Conservation (phyloP, 148 eudicot genomes). For the Vaccinium macrocarpon region DNA sequence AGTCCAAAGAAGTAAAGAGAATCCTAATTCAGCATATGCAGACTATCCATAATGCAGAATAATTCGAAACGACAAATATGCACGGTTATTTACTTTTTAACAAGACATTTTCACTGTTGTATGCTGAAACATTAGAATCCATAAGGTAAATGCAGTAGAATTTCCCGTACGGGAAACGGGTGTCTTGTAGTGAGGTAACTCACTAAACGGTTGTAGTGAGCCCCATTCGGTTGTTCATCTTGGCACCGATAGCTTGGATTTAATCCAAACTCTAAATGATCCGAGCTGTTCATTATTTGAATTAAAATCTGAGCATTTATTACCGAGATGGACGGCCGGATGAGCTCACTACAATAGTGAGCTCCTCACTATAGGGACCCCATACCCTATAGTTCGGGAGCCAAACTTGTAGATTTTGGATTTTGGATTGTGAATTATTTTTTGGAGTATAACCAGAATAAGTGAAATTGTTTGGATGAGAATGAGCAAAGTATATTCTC, state of each 20-base stretch:
- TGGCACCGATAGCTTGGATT: too few species aligned
- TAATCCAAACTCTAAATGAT: too few species aligned
- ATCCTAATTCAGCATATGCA: constrained; percentile 7
- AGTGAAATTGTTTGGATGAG: background rate
- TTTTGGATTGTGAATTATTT: background rate
- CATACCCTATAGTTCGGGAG: background rate
- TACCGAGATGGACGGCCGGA: too few species aligned
- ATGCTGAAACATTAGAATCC: background rate
- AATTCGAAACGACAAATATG: background rate
- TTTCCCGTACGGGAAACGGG: background rate
- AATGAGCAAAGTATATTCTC: background rate
- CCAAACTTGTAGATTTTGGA: background rate
- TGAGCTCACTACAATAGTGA: too few species aligned
- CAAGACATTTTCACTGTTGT: background rate
- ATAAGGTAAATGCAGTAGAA: background rate
- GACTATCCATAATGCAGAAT: background rate
- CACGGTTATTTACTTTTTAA: background rate
- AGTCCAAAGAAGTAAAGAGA: background rate
- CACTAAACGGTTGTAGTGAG: too few species aligned
- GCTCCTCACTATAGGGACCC: too few species aligned
- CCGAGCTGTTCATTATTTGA: too few species aligned
- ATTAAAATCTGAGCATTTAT: too few species aligned
- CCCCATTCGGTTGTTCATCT: too few species aligned
- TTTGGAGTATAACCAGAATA: background rate
- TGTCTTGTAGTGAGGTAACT: too few species aligned